Evolutionary conservation across 163 green algal genomes (phyloP), one percentile per base, ranked within the genome.

Genomic region (Prototheca cutis): DNA sequence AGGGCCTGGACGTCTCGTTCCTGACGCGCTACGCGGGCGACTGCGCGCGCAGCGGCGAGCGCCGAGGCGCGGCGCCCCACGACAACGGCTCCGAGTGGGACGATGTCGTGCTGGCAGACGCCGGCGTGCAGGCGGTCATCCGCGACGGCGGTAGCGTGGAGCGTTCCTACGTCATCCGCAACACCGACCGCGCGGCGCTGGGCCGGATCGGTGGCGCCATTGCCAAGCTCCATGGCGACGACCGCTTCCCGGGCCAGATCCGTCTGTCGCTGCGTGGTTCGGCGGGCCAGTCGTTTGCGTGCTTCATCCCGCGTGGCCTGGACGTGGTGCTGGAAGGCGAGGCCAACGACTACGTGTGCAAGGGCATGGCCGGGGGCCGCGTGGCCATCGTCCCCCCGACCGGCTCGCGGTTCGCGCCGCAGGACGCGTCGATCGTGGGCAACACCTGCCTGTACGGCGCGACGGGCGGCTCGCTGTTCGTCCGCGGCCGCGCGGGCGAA

Each of bases 391-490:
- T 93, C 60, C 93, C 88, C 2, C 87, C 87, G 3, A 57, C 83
- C 28, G 66, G 36, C 40, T 60, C 67, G 40, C 45, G 42, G 28
- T 90, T 88, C 65, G 55, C 70, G 19, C 39, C 80, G 17, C 64
- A 72, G 40, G 55, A 78, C 4, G 65, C 80, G 27, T 79, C 61
- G 61, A 82, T 99, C 23, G 87, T 95, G 23, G 93, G 93, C 70
- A 99, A 99, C 84, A 98, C 93, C 27, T 97, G 90, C 77, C 74
- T 99, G 42, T 99, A 99, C 69, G 93, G 93, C 54, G 93, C 93
- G 28, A 97, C 93, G 3, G 93, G 93, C 42, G 93, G 93, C 32
- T 66, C 74, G 49, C 66, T 98, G 24, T 98, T 97, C 69, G 86
- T 96, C n/a, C 87, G 87, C 65, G 93, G 91, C 42, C 75, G 82